Conservation (phyloP, 1,284 basidiomycete genomes). For the Somion occarium region DNA sequence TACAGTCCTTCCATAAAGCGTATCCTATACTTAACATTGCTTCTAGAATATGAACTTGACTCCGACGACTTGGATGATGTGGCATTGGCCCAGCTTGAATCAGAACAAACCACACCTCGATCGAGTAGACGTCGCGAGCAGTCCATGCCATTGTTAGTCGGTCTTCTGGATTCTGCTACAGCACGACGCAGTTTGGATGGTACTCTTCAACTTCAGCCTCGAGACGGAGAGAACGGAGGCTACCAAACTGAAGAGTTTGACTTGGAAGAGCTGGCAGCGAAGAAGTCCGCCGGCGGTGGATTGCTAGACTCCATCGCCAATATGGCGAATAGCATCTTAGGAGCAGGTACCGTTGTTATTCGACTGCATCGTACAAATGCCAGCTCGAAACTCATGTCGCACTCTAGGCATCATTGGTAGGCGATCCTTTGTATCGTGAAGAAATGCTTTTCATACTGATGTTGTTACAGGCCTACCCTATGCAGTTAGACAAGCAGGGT, state of each 20-base stretch:
- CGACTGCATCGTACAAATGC: background rate
- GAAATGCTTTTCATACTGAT: constrained; percentile 5
- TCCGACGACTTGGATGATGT: constrained; percentile 69
- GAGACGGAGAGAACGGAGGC: constrained; percentile 23
- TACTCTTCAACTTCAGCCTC: constrained; percentile 41
- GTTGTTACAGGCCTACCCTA: constrained; percentile 74
- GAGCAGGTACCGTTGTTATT: constrained; percentile 60
- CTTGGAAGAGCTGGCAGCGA: constrained; percentile 63
- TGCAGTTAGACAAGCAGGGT: constrained; percentile 89
- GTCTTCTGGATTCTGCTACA: constrained; percentile 60
- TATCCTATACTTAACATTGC: constrained; percentile 1
- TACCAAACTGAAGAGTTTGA: constrained; percentile 37
- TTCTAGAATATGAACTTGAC: constrained; percentile 71
- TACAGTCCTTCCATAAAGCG: constrained; percentile 2
- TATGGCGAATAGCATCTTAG: constrained; percentile 96
- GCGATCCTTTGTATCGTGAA: constrained; percentile 15
- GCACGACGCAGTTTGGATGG: constrained; percentile 52
- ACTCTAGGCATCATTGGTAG: constrained; percentile 77
- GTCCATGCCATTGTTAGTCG: constrained; percentile 71
- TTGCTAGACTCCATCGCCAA: constrained; percentile 84
- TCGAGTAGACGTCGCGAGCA: constrained; percentile 42
- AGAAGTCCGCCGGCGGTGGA: constrained; percentile 69
- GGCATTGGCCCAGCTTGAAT: constrained; percentile 34
- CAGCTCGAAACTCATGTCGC: constrained; percentile 2
- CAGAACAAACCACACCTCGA: constrained; percentile 26